A percentile compares a stretch with the other conserved stretches of the same genome.
Evolutionary conservation across 2,329 filamentous ascomycete genomes (phyloP).

Genomic region (Colletotrichum gigasporum): DNA sequence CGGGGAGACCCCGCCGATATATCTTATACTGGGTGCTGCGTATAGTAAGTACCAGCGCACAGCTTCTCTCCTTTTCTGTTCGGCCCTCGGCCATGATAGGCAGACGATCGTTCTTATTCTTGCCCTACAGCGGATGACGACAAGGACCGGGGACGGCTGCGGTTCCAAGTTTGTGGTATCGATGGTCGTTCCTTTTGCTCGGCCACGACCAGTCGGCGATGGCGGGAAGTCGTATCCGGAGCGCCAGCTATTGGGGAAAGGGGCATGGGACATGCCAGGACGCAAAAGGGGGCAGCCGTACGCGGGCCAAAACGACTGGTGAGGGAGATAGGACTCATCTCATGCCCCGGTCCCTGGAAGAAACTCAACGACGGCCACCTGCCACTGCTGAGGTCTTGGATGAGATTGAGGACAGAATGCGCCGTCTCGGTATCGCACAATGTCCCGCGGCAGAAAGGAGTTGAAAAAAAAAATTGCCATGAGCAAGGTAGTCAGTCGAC

Average conservation of each 20-base stretch:
- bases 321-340: not conserved
- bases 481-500: too few relatives aligned
- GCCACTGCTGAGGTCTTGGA: conserved; percentile 13
- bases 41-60: conserved; percentile 7
- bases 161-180: conserved; percentile 1
- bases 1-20: conserved; percentile 24
- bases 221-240: conserved; percentile 16
- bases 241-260: not conserved
- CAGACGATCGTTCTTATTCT: conserved; percentile 29
- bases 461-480: too few relatives aligned
- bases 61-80: not conserved
- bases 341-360: conserved; percentile 6
- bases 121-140: conserved; percentile 12
- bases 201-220: not conserved
- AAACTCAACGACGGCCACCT: not conserved
- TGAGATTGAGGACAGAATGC: not conserved
- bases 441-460: not conserved
- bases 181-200: not conserved
- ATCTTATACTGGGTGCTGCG: too few relatives aligned
- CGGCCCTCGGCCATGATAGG: not conserved
- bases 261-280: not conserved
- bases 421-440: conserved; percentile 12
- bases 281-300: not conserved
- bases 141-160: not conserved
- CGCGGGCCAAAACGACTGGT: not conserved